A percentile compares a stretch with the other conserved stretches of the same genome.
phyloP scores from a whole-genome alignment of 768 basidiomycete species.

The Naematelia aurantialba region DNA sequence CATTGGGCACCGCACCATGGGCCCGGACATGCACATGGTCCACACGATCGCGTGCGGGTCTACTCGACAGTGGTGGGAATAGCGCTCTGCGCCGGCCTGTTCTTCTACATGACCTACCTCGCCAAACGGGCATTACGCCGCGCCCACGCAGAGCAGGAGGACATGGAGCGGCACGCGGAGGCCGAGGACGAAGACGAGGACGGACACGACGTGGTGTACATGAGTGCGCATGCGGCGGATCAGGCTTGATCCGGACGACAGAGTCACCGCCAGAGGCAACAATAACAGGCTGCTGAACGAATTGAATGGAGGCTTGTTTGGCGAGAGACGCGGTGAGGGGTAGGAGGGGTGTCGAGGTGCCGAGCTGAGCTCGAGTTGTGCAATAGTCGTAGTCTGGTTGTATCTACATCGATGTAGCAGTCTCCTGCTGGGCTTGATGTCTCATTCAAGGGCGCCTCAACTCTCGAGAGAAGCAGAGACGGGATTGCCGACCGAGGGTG shows the following conservation, averaged over 20 bases:
- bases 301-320: too few relatives aligned
- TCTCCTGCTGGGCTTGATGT: too few relatives aligned
- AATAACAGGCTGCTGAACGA: too few relatives aligned
- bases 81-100: slow-evolving; percentile 30
- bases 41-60: slow-evolving; percentile 10
- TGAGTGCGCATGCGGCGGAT: neutral
- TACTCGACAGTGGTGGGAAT: slow-evolving; percentile 38
- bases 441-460: too few relatives aligned
- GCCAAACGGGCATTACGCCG: slow-evolving; percentile 32
- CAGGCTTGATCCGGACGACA: neutral
- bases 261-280: too few relatives aligned
- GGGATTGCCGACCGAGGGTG: too few relatives aligned
- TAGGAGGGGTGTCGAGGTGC: too few relatives aligned
- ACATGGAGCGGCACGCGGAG: slow-evolving; percentile 1
- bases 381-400: too few relatives aligned
- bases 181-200: slow-evolving; percentile 4
- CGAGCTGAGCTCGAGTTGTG: too few relatives aligned
- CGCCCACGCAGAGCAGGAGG: slow-evolving; percentile 35
- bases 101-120: slow-evolving; percentile 41
- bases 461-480: too few relatives aligned
- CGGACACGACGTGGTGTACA: neutral
- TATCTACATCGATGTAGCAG: too few relatives aligned
- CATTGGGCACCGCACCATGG: neutral
- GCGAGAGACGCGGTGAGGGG: too few relatives aligned
- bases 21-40: neutral